Evolutionary conservation across 345 rosid genomes (phyloP), one percentile per base, ranked within the genome.

Genomic region (Bretschneidera sinensis): DNA sequence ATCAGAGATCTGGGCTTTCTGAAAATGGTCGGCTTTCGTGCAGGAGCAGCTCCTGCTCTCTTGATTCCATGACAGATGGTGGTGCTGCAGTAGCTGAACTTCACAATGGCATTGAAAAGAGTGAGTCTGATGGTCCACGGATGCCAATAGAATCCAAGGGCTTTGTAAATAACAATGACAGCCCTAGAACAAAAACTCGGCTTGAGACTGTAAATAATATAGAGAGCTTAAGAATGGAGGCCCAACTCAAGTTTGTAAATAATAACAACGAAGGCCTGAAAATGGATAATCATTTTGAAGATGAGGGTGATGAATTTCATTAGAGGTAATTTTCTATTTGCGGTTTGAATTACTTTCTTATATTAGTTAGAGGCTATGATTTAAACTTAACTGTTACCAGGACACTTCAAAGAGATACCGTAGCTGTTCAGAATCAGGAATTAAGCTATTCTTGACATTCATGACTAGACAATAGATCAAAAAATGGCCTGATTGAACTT

Each of bases 211-310:
- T 82, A 82, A 80, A 82, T 81, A 75, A 73, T 71, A 79, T 64
- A 60, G 86, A 78, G 66, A 78, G 78, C 77, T 74, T 45, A 57
- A 67, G 65, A 35, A 64, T 60, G 68, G 88, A 81, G 74, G 85
- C 65, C 60, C 81, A 76, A 54, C 81, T 71, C 67, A 76, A 67
- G 79, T 61, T 70, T 84, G 87, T 86, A 83, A 72, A 87, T 78
- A 82, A 53, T 23, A 64, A 74, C 65, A 70, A 70, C 31, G 76
- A 75, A 67, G 73, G 74, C 74, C 75, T 45, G 68, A 75, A 70
- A 66, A 63, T 68, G 78, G 81, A 80, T 77, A 77, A 68, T 68
- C 79, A 64, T 73, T 79, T 70, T 71, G 88, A 79, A 78, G 85
- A 81, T 61, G 84, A 81, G 68, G 79, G 71, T 20, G 80, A 73